Conservation (phyloP, 2,329 filamentous ascomycete genomes). For the Thermothelomyces thermophilus region DNA sequence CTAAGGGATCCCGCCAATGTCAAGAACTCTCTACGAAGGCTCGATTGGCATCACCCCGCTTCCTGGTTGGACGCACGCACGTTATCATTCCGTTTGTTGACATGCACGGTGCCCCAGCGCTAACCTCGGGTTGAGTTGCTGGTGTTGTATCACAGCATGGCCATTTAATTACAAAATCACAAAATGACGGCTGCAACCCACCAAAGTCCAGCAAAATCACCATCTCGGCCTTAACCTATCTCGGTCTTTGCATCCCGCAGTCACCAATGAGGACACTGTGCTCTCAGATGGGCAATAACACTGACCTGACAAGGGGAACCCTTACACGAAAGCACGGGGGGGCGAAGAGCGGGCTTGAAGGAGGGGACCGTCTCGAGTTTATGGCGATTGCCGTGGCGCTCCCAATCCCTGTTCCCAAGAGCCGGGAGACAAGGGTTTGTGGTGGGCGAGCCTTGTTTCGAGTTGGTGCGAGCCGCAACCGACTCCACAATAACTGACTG, state of each 20-base stretch:
- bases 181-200: not conserved
- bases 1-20: slow-evolving; percentile 6
- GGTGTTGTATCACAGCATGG: not conserved
- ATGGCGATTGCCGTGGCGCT: slow-evolving; percentile 7
- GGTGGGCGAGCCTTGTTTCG: slow-evolving; percentile 8
- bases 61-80: slow-evolving; percentile 1
- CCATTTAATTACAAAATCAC: slow-evolving; percentile 2
- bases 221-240: not conserved
- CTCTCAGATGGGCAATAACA: not conserved
- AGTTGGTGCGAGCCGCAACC: slow-evolving; percentile 12
- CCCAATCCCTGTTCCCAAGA: slow-evolving; percentile 1
- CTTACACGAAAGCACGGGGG: not conserved
- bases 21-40: slow-evolving; percentile 5
- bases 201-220: not conserved
- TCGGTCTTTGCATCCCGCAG: not conserved
- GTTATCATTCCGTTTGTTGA: slow-evolving; percentile 6
- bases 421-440: not conserved
- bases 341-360: not conserved
- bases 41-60: slow-evolving; percentile 9
- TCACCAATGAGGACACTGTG: not conserved
- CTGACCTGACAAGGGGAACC: not conserved
- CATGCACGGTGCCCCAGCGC: slow-evolving; percentile 8
- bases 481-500: slow-evolving; percentile 5
- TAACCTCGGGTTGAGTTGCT: not conserved
- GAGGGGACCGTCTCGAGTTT: slow-evolving; percentile 1